phyloP scores from a whole-genome alignment of 257 asterid species.

The Salvia hispanica region DNA sequence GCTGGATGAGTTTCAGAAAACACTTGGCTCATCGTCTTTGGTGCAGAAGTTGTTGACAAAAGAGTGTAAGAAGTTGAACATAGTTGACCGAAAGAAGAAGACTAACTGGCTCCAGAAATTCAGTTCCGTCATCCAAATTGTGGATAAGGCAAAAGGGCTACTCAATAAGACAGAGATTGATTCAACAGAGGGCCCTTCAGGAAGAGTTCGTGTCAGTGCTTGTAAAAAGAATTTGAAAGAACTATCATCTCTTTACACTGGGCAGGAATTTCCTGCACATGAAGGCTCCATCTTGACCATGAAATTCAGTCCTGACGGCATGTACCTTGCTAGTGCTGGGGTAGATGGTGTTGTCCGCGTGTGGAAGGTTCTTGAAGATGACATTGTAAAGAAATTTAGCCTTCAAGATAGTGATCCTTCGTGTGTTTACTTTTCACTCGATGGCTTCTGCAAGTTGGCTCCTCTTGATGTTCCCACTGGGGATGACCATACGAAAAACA shows the following conservation, averaged over 20 bases:
- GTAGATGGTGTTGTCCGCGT: constrained; percentile 82
- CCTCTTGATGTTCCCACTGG: constrained; percentile 49
- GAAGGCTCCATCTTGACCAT: constrained; percentile 80
- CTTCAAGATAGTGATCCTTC: constrained; percentile 63
- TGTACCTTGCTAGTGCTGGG: constrained; percentile 86
- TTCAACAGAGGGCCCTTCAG: constrained; percentile 13
- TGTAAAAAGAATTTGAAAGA: constrained; percentile 59
- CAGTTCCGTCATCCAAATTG: constrained; percentile 36
- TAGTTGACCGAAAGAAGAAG: constrained; percentile 49
- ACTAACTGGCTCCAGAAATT: constrained; percentile 63
- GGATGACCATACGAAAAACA: constrained; percentile 38
- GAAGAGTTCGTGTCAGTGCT: constrained; percentile 51
- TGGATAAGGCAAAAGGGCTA: constrained; percentile 43
- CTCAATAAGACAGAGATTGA: constrained; percentile 40
- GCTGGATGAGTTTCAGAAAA: constrained; percentile 65
- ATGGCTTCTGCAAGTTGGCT: constrained; percentile 56
- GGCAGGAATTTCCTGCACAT: constrained; percentile 87
- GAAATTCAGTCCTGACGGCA: constrained; percentile 91
- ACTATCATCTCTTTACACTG: constrained; percentile 63
- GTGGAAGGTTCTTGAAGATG: constrained; percentile 81
- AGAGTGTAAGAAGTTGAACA: constrained; percentile 37
- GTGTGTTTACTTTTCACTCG: constrained; percentile 60
- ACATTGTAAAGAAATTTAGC: constrained; percentile 40
- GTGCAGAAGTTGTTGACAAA: constrained; percentile 56
- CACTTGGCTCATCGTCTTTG: constrained; percentile 58